Conservation (phyloP, 371 early-diverging fungal species). For the Nosema granulosis region DNA sequence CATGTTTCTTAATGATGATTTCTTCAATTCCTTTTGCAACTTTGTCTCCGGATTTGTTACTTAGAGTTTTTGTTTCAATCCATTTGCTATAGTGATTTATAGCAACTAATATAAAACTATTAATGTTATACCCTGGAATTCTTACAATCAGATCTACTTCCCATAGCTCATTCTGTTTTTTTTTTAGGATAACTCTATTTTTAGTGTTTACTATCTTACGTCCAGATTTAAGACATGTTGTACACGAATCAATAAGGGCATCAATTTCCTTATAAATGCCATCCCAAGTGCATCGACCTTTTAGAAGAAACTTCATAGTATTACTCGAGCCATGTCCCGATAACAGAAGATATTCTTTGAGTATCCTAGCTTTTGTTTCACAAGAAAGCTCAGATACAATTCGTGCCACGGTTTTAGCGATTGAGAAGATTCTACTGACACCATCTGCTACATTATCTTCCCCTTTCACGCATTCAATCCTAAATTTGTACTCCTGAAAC, state of each 20-base stretch:
- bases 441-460: slow-evolving; percentile 24
- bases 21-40: not conserved
- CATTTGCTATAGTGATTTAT: slow-evolving; percentile 23
- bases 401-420: too few relatives aligned
- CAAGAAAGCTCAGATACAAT: not conserved
- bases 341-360: not conserved
- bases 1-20: slow-evolving; percentile 19
- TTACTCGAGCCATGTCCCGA: slow-evolving; percentile 18
- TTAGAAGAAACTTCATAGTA: slow-evolving; percentile 16
- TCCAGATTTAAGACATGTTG: slow-evolving; percentile 3
- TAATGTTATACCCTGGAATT: not conserved
- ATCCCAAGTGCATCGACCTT: slow-evolving; percentile 5
- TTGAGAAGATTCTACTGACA: slow-evolving; percentile 1
- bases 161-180: slow-evolving; percentile 9
- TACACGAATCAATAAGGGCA: not conserved
- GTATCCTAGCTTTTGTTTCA: not conserved
- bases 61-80: slow-evolving; percentile 4
- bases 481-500: slow-evolving; percentile 23
- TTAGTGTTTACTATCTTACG: not conserved
- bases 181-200: not conserved
- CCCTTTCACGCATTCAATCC: not conserved
- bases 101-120: slow-evolving; percentile 3
- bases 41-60: not conserved
- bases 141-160: slow-evolving; percentile 30
- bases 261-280: slow-evolving; percentile 14